Evolutionary conservation across 2,329 filamentous ascomycete genomes (phyloP), one percentile per base, ranked within the genome.

Genomic region (Dothideomycetidae sp.): DNA sequence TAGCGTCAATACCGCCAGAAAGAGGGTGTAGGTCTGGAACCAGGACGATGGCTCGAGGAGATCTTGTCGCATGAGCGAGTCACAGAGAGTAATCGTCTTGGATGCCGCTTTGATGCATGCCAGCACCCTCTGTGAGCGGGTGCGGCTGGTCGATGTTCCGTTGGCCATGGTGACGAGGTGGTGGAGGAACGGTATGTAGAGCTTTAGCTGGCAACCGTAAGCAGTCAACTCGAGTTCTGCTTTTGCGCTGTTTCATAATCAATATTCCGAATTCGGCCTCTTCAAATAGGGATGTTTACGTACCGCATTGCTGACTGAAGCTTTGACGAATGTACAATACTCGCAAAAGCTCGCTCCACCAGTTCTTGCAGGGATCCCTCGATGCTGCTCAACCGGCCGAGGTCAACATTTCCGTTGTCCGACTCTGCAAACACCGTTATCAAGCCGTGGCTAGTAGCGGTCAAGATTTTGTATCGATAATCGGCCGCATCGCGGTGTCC

Each of bases 21-120:
- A 38, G 10, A 38, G 13, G 4, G 36, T 32, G 36, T 38, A 38
- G 11, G 36, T 38, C 18, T 38, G 36, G 19, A 38, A 38, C 36
- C 36, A 38, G 2, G 36, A 38, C 5, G 36, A 38, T 3, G 36
- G 36, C 18, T 38, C 36, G 5, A 38, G 30, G 5, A 33, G 17
- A 3, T 23, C 16, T 16, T 32, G 16, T 15, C 26, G 18, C 17
- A 32, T 13, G n/a, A 31, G 19, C 3, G 29, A 14, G 3, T 38
- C 36, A 30, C 29, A 32, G 19, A 38, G 31, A 15, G 10, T 19
- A 10, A 38, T 38, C 2, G 36, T 26, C 15, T 38, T 38, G 29
- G 36, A 38, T 10, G 36, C 36, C n/a, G 23, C 19, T 28, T 38
- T 38, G 28, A 38, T 38, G 29, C 36, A 38, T 15, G 36, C 31